Conservation (phyloP, 73 alveolate species). For the Durusdinium trenchii region DNA sequence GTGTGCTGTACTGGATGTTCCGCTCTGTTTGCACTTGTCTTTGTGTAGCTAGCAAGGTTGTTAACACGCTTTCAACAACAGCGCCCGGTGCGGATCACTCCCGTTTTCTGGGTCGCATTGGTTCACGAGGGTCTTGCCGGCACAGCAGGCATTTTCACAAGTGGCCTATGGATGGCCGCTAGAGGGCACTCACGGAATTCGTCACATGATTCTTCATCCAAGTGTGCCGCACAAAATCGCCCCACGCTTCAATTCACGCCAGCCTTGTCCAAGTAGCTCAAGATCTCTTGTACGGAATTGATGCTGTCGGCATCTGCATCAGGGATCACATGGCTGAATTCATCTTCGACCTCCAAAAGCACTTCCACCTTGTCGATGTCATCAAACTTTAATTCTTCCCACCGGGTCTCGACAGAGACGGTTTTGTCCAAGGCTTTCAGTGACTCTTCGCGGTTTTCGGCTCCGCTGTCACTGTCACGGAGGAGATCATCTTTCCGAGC, state of each 20-base stretch:
- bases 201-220: too few species aligned
- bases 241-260: slow-evolving; percentile 1
- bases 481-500: slow-evolving; percentile 62
- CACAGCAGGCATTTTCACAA: slow-evolving; percentile 35
- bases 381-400: slow-evolving; percentile 80
- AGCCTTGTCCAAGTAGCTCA: slow-evolving; percentile 28
- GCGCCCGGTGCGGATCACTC: not conserved
- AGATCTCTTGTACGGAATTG: slow-evolving; percentile 44
- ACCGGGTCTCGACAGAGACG: slow-evolving; percentile 28
- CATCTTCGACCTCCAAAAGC: slow-evolving; percentile 76
- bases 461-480: slow-evolving; percentile 43
- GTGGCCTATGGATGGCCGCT: slow-evolving; percentile 3
- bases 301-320: slow-evolving; percentile 73
- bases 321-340: slow-evolving; percentile 67
- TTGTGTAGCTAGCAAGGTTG: too few species aligned
- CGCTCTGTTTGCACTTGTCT: too few species aligned
- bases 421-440: slow-evolving; percentile 58
- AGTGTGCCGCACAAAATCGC: slow-evolving; percentile 41
- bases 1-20: too few species aligned
- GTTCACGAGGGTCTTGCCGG: slow-evolving; percentile 45
- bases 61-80: too few species aligned
- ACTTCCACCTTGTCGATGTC: slow-evolving; percentile 85
- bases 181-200: too few species aligned
- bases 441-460: not conserved
- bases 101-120: not conserved